phyloP scores from a whole-genome alignment of 257 asterid species.

The Solanum pimpinellifolium region DNA sequence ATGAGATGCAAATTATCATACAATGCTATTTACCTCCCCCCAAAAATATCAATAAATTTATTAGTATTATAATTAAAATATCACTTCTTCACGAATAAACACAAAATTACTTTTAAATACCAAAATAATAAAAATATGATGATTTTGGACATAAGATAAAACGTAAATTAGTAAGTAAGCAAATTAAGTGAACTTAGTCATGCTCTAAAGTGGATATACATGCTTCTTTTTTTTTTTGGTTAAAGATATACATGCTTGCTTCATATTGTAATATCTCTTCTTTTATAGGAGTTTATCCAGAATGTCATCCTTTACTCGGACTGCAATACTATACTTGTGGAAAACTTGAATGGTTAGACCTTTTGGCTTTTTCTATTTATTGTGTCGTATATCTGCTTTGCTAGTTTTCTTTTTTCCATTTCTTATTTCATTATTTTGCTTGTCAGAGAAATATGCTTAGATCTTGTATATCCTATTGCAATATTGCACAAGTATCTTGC shows the following conservation, averaged over 20 bases:
- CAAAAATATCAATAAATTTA: no score
- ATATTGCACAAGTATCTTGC: not conserved
- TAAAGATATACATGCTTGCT: not conserved
- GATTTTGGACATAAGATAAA: not conserved
- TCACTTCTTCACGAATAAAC: not conserved
- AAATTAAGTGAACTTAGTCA: not conserved
- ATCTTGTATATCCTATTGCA: not conserved
- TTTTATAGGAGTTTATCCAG: constrained; percentile 63
- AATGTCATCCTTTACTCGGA: constrained; percentile 74
- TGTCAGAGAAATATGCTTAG: not conserved
- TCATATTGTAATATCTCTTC: not conserved
- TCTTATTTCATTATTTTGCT: not conserved
- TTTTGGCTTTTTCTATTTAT: not conserved
- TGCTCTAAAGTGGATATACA: not conserved
- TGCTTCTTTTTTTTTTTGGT: not conserved
- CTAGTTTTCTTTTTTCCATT: not conserved
- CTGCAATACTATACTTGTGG: constrained; percentile 81
- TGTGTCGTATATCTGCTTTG: not conserved
- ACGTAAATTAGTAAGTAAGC: not conserved
- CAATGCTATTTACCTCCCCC: not conserved
- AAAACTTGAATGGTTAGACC: constrained; percentile 82
- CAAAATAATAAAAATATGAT: not conserved
- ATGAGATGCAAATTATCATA: not conserved
- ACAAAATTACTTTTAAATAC: not conserved
- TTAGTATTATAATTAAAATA: not conserved